A percentile compares a stretch with the other conserved stretches of the same genome.
These are phyloP conservation scores for Coemansia sp. DNA, from an alignment of 192 early-diverging fungal species.

Conservation along the genomic window DNA sequence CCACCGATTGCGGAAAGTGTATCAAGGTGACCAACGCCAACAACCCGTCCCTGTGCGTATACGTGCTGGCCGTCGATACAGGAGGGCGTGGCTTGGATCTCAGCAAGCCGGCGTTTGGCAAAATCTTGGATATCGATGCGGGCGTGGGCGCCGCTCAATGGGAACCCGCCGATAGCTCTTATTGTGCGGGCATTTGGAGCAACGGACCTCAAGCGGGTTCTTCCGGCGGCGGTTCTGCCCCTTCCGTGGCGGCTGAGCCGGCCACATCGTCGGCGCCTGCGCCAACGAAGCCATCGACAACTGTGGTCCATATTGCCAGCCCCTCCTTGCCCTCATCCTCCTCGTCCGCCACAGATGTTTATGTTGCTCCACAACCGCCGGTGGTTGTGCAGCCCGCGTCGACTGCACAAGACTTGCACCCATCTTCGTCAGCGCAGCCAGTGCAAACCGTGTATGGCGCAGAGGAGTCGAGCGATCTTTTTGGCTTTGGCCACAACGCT, in stretches of 20 bases:
- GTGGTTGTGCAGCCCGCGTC: neutral
- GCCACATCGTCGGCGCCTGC: neutral
- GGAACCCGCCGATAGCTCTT: constrained; percentile 35
- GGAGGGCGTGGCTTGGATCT: constrained; percentile 60
- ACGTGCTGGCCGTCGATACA: constrained; percentile 60
- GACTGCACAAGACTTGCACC: neutral
- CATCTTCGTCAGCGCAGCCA: neutral
- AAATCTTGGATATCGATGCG: constrained; percentile 53
- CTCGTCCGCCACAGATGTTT: neutral
- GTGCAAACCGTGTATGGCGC: neutral
- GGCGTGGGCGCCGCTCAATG: constrained; percentile 57
- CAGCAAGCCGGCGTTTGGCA: constrained; percentile 53
- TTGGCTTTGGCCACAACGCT: constrained; percentile 16
- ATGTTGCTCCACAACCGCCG: neutral
- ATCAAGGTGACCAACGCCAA: constrained; percentile 54
- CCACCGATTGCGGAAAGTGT: constrained; percentile 57
- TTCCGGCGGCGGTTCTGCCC: too few species aligned
- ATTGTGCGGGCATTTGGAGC: constrained; percentile 55
- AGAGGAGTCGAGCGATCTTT: neutral
- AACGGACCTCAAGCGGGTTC: constrained; percentile 13
- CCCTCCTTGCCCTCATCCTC: too few species aligned
- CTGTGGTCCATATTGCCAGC: neutral
- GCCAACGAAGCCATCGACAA: neutral
- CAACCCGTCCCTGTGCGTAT: constrained; percentile 47
- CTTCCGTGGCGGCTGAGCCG: neutral